These are phyloP conservation scores for Actinomortierella ambigua DNA, from an alignment of 371 early-diverging fungal species.

Conservation along the genomic window DNA sequence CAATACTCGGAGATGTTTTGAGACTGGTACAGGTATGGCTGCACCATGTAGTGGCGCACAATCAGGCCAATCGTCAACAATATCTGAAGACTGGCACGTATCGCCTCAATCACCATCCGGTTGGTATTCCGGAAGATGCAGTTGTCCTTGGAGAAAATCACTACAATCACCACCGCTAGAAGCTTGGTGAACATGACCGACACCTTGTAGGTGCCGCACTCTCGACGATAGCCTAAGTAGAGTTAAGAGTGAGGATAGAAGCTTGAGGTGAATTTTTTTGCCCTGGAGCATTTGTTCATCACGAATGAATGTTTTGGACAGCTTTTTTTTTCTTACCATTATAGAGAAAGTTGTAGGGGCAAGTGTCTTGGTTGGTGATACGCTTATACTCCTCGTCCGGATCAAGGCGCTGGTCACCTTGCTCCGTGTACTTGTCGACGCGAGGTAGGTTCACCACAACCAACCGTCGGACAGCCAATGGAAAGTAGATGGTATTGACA, in stretches of 20 bases:
- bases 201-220: conserved; percentile 54
- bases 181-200: conserved; percentile 58
- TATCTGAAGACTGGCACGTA: conserved; percentile 52
- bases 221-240: conserved; percentile 44
- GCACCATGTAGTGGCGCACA: conserved; percentile 40
- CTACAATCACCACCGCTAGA: conserved; percentile 46
- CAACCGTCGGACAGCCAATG: conserved; percentile 50
- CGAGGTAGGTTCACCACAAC: conserved; percentile 43
- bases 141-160: conserved; percentile 59
- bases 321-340: conserved; percentile 31
- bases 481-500: conserved; percentile 51
- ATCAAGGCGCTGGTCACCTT: conserved; percentile 42
- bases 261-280: too few species aligned
- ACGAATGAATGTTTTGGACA: too few species aligned
- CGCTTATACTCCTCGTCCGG: conserved; percentile 48
- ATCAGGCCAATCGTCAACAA: conserved; percentile 38
- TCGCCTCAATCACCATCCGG: conserved; percentile 50
- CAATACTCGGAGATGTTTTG: conserved; percentile 51
- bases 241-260: not conserved
- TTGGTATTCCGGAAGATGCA: conserved; percentile 52
- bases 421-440: conserved; percentile 47
- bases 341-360: conserved; percentile 62
- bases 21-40: conserved; percentile 45
- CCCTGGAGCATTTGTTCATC: too few species aligned
- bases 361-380: conserved; percentile 53